Evolutionary conservation across 805 yeast genomes (phyloP), one percentile per base, ranked within the genome.

Genomic region (Wickerhamomyces sydowiorum): DNA sequence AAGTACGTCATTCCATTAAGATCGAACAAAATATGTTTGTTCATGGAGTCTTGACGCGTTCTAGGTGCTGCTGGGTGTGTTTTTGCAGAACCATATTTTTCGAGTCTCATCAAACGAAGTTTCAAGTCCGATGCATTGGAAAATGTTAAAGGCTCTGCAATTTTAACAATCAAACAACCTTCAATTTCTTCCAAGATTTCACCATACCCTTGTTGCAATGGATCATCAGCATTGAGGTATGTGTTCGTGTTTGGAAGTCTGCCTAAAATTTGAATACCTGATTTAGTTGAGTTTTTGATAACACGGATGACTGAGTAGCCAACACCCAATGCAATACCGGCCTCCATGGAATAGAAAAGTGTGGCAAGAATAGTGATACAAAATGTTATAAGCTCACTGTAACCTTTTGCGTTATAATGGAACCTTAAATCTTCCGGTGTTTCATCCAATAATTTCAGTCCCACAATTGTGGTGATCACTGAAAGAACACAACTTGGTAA

Each of bases 61-160:
- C 71, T 62, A 30, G 84, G 85, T 20, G 75, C 75, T 1, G 88
- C 86, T 1, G 96, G 96, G 54, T 89, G 96, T 14, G 75, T 75
- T 38, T 70, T 72, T 20, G 80, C 70, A 0, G 95, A 79, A 0
- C 96, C 95, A 53, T 85, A 86, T 41, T 75, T 64, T 56, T 89
- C 96, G 23, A 89, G 65, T 35, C 96, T 67, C 34, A 72, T 66
- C 44, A 89, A 65, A 29, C 91, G 68, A 43, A 75, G 69, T 46
- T 82, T 78, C 46, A 89, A 66, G 51, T 86, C 95, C 22, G 83
- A 83, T 7, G 90, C 74, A 59, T 90, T 89, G 31, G 95, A 87
- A 61, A 89, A 89, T 5, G 90, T 86, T 45, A 89, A 67, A 1
- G 96, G 96, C 56, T 89, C 96, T 0, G 96, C 89, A 34, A 89